Percentiles rank a stretch among this genome's conserved stretches.
Conservation (phyloP, 2,329 filamentous ascomycete species). For the Ophiostoma australiae region DNA sequence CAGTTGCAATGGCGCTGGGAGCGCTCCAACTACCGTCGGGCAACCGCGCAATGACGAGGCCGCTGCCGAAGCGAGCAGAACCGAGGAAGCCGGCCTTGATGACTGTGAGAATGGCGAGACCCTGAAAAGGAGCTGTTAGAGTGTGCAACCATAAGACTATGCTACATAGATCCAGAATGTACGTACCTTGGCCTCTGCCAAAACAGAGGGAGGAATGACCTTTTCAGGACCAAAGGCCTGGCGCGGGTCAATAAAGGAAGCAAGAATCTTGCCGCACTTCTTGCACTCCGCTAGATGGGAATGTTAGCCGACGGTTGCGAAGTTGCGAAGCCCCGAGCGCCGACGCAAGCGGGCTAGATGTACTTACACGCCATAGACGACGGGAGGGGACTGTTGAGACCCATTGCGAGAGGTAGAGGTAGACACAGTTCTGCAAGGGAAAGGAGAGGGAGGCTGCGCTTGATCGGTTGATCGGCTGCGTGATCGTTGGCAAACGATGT, state of each 20-base stretch:
- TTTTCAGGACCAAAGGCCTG: slow-evolving; percentile 96
- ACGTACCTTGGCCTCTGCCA: slow-evolving; percentile 81
- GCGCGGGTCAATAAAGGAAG: slow-evolving; percentile 88
- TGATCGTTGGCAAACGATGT: slow-evolving; percentile 1
- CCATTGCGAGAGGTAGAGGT: slow-evolving; percentile 41
- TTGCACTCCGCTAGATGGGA: slow-evolving; percentile 76
- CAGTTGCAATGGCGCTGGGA: slow-evolving; percentile 73
- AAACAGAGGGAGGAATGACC: slow-evolving; percentile 84
- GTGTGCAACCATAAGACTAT: neutral
- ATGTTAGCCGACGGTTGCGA: slow-evolving; percentile 7
- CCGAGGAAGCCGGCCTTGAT: slow-evolving; percentile 84
- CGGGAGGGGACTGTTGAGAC: slow-evolving; percentile 62
- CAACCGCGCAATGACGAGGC: slow-evolving; percentile 74
- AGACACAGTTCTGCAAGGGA: neutral
- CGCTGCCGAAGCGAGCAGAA: slow-evolving; percentile 74
- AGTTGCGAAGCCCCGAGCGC: neutral
- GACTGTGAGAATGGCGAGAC: slow-evolving; percentile 79
- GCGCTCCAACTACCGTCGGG: slow-evolving; percentile 76
- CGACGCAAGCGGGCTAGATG: neutral
- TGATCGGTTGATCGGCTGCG: neutral
- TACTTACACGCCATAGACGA: slow-evolving; percentile 64
- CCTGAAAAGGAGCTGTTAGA: slow-evolving; percentile 40
- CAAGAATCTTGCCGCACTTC: slow-evolving; percentile 92
- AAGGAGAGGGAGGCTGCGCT: neutral
- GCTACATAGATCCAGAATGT: neutral